These are phyloP conservation scores for Wakefieldia striispora DNA, from an alignment of 768 basidiomycete genomes.

Conservation along the genomic window DNA sequence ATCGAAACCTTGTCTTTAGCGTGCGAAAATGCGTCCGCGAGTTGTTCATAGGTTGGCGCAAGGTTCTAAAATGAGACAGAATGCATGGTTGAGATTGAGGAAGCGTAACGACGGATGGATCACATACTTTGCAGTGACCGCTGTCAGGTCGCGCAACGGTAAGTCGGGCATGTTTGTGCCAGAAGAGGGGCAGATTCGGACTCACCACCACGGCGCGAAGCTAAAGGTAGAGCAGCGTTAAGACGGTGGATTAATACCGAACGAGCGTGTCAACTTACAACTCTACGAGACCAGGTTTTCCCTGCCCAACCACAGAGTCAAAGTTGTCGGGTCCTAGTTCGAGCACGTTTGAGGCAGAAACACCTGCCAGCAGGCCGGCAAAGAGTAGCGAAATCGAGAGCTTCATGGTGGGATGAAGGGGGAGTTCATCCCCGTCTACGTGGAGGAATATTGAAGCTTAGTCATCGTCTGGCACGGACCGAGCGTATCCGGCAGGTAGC, in stretches of 20 bases:
- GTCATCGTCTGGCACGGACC: slow-evolving; percentile 12
- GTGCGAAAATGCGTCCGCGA: slow-evolving; percentile 82
- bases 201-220: slow-evolving; percentile 88
- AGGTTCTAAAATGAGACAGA: slow-evolving; percentile 60
- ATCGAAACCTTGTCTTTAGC: slow-evolving; percentile 81
- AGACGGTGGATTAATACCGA: background rate
- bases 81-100: background rate
- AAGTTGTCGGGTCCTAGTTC: slow-evolving; percentile 78
- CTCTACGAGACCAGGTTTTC: slow-evolving; percentile 83
- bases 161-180: background rate
- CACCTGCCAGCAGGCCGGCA: slow-evolving; percentile 53
- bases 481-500: too few species aligned
- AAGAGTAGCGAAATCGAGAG: slow-evolving; percentile 54
- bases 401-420: slow-evolving; percentile 47
- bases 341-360: slow-evolving; percentile 76
- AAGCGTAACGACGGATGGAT: background rate
- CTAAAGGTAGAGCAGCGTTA: slow-evolving; percentile 35
- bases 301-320: slow-evolving; percentile 70
- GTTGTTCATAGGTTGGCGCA: slow-evolving; percentile 83
- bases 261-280: slow-evolving; percentile 57
- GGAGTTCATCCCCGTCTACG: slow-evolving; percentile 20
- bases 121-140: slow-evolving; percentile 81
- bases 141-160: slow-evolving; percentile 33
- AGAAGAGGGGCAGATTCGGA: slow-evolving; percentile 3
- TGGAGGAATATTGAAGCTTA: slow-evolving; percentile 27